Base-by-base conservation (phyloP, 23 red algal species). In the Cyanidium caldarium region DNA sequence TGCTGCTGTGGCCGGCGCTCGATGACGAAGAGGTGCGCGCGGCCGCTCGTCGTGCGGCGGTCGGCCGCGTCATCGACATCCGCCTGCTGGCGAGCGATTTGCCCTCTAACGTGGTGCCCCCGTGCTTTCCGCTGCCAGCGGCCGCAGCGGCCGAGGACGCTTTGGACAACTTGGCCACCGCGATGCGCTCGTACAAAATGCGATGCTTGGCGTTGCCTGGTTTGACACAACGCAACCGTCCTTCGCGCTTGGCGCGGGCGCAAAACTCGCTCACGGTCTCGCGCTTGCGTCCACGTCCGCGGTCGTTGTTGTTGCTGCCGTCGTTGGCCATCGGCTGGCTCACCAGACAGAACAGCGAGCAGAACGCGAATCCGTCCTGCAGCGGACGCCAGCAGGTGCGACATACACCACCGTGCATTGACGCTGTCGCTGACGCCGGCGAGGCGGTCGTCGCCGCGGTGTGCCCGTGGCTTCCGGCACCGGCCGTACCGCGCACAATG, bases 321-420 rank as follows among this genome's bases (percentile, higher is more conserved):
- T 61, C 51, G 31, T 61, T 28, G n/a, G n/a, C n/a, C n/a, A n/a
- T n/a, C 21, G 51, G 51, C 23, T 61, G 51, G 23, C n/a, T 61
- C 51, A 61, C 51, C 23, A 61, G 23, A 28, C 51, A 61, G 21
- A 61, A 61, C 7, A 61, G 19, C 7, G 51, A 61, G 51, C 51
- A 61, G 31, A 61, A 61, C 10, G 10, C 51, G 23, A 28, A 61
- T 10, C 21, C 51, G 3, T 61, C 5, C 31, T 61, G 51, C 7
- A 61, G 51, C 19, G 51, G 51, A 25, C 51, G 51, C 13, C 10
- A 61, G 51, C 51, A 61, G n/a, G 51, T 61, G 19, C 51, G 51
- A 61, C 51, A 61, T n/a, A n/a, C n/a, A n/a, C n/a, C n/a, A n/a
- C n/a, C n/a, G n/a, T n/a, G n/a, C n/a, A n/a, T n/a, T n/a, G n/a